Evolutionary conservation across 495 filamentous ascomycete species (phyloP), one percentile per base, ranked within the genome.

Genomic region (Geoglossum glabrum): DNA sequence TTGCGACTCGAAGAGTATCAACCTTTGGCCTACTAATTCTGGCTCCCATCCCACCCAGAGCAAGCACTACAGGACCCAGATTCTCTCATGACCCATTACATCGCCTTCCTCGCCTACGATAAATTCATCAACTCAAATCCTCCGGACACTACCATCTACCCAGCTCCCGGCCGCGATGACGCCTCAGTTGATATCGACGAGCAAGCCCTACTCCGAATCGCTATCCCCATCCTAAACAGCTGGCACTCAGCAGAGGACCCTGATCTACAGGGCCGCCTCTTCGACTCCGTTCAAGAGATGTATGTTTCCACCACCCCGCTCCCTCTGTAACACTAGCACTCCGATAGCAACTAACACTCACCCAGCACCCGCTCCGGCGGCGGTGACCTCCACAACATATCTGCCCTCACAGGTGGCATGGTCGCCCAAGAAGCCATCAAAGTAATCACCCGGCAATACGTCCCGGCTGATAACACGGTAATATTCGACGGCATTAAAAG

Each of bases 401-500:
- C 90, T n/a, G 82, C 89, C 26, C 68, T 97, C 51, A 85, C 83
- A 8, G 92, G 93, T 21, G 93, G 92, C 0, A 82, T 99, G 70
- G 84, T 93, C 26, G 87, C 90, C 30, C 92, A 99, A 71, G 92
- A 99, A 73, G 78, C 87, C 30, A 88, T 97, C 67, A 99, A 99
- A 75, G 82, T 95, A 28, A 76, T 97, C 60, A 99, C 92, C 52
- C 82, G 87, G 69, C 92, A 99, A 75, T 99, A 99, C 73, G 78
- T 95, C 13, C 92, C 92, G 19, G 79, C 95, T 57, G 88, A 96
- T 65, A 92, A 95, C 68, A 90, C 85, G 10, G 90, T 87, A 67
- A 73, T 97, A 57, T 95, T 93, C 66, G 89, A 97, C 72, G 92
- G 92, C 49, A 83, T 95, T 25, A 72, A 68, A 58, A 93, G 89